Evolutionary conservation across 2,329 filamentous ascomycete species (phyloP).

Genomic region (Beauveria asiatica): DNA sequence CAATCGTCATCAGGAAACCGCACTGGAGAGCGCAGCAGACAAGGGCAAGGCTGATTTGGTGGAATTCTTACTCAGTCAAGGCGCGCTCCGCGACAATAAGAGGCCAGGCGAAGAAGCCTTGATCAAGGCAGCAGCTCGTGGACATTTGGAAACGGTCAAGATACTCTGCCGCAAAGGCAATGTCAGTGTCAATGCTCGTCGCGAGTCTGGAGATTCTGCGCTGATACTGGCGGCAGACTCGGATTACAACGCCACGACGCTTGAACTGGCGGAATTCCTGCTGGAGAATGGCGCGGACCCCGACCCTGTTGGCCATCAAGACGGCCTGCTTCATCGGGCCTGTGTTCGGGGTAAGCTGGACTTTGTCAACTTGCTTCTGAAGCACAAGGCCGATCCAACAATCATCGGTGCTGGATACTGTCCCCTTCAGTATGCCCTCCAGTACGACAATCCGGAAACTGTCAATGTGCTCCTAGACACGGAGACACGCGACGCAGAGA

Average conservation of each 20-base stretch:
- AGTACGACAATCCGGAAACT: not conserved
- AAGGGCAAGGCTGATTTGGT: conserved; percentile 2
- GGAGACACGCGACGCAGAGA: not conserved
- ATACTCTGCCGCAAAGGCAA: not conserved
- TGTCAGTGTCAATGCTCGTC: not conserved
- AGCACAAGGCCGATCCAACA: conserved; percentile 1
- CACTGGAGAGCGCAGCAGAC: conserved; percentile 2
- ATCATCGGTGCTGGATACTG: not conserved
- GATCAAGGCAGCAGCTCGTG: not conserved
- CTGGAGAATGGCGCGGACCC: not conserved
- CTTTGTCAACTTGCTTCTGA: not conserved
- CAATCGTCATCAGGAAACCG: not conserved
- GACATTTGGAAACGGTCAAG: not conserved
- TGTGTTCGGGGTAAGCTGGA: not conserved
- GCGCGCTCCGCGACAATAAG: not conserved
- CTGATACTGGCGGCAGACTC: not conserved
- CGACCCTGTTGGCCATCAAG: not conserved
- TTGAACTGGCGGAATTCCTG: not conserved
- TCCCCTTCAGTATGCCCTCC: not conserved
- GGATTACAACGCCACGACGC: not conserved
- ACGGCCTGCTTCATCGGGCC: conserved; percentile 1
- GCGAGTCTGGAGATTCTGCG: not conserved
- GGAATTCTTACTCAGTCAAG: not conserved
- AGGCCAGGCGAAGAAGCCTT: not conserved
- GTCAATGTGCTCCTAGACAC: not conserved